Base-by-base conservation (phyloP, 2,329 filamentous ascomycete genomes). In the Botrytis paeoniae region DNA sequence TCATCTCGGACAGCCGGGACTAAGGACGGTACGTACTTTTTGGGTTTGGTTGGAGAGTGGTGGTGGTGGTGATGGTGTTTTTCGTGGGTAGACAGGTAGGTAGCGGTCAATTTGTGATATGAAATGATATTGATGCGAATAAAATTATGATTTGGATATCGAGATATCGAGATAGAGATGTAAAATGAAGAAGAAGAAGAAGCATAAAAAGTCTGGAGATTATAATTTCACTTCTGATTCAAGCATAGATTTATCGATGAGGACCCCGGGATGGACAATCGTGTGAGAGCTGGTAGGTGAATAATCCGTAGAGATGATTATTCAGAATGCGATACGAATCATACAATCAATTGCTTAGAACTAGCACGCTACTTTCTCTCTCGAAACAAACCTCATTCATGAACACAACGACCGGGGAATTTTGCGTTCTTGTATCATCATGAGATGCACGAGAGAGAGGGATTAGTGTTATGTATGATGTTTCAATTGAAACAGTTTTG, bases 401-500 rank as follows among this genome's bases (percentile, higher is more conserved):
- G 1, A n/a, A n/a, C 16, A 39, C 25, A 18, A n/a, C 22, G 16
- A 18, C 14, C 22, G 62, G 41, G 41, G 29, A 39, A 20, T 32
- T 20, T n/a, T 3, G 35, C 22, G 5, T 16, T 54, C 64, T 54
- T 22, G 64, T 66, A 54, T 35, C 20, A 45, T 45, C 45, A 39
- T 7, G 32, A 39, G 64, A 39, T 12, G 25, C 25, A 39, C 39
- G 25, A 45, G 37, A 14, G 39, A 14, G 18, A 32, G 51, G 25
- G 12, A 57, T 57, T 57, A 32, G 51, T 66, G 32, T 4, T 16
- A n/a, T 66, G 62, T 45, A 32, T 59, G 18, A 1, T 60, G 37
- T 61, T 62, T 37, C 64, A 39, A 14, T 66, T 66, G 64, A 66
- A 54, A 54, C 64, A 66, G 61, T 32, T 7, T 29, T 32, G 61